Conservation (phyloP, 176 grass and related monocot species). For the Miscanthus lutarioriparius region DNA sequence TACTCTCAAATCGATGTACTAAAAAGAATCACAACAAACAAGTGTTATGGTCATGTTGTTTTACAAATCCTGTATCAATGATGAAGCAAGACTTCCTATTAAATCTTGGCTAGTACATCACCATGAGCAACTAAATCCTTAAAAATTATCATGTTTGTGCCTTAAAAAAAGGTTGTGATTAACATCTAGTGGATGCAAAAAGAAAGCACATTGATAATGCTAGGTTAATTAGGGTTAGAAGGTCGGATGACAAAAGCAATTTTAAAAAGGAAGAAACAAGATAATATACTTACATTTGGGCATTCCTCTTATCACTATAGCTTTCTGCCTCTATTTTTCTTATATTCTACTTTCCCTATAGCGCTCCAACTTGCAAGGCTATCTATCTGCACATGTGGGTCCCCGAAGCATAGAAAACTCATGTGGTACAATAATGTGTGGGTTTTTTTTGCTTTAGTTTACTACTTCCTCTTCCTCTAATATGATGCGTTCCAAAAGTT, state of each 20-base stretch:
- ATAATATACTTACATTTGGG: not conserved
- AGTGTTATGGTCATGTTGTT: not conserved
- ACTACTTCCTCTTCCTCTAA: too few species aligned
- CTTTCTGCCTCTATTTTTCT: slow-evolving; percentile 22
- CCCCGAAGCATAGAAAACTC: too few species aligned
- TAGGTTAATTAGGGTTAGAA: slow-evolving; percentile 9
- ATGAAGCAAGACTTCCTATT: not conserved
- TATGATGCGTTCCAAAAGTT: too few species aligned
- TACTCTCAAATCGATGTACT: not conserved
- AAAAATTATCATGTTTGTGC: not conserved
- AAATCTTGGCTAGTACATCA: not conserved
- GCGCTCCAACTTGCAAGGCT: slow-evolving; percentile 18
- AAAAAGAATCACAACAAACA: not conserved
- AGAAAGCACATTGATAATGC: not conserved
- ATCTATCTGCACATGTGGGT: too few species aligned
- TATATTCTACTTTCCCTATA: not conserved
- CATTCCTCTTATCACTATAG: slow-evolving; percentile 27
- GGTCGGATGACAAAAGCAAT: not conserved
- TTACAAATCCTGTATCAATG: not conserved
- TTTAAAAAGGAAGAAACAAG: not conserved
- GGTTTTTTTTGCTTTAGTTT: too few species aligned
- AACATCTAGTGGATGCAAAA: slow-evolving; percentile 9
- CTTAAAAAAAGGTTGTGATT: not conserved
- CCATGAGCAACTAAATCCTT: not conserved
- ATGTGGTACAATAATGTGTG: too few species aligned